These are phyloP conservation scores for Lagenidium giganteum DNA, from an alignment of 352 stramenopile genomes.

Conservation along the genomic window DNA sequence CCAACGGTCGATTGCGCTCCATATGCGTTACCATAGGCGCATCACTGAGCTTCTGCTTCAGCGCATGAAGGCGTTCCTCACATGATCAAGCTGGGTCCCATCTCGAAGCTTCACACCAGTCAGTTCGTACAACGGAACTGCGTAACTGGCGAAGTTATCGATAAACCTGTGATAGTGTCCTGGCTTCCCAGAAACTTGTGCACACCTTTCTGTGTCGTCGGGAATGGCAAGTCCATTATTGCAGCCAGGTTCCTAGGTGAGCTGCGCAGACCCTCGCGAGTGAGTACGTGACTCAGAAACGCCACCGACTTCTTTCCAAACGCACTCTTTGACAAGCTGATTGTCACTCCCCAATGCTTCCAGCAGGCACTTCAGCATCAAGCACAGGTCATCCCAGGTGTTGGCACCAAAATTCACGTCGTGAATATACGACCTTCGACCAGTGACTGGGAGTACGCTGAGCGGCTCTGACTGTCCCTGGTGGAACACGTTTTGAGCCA, in stretches of 20 bases:
- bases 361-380: constrained; percentile 5
- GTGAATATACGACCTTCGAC: constrained; percentile 21
- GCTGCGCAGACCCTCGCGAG: background rate
- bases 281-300: constrained; percentile 13
- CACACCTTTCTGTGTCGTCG: constrained; percentile 6
- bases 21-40: constrained; percentile 7
- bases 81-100: background rate
- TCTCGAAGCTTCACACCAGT: constrained; percentile 1
- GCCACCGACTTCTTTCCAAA: constrained; percentile 10
- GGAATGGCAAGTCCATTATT: constrained; percentile 6
- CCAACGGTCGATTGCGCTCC: background rate
- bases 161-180: constrained; percentile 12
- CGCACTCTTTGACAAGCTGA: constrained; percentile 22
- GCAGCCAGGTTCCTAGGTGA: constrained; percentile 1
- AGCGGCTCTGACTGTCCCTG: too few relatives aligned
- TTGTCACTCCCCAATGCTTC: constrained; percentile 16
- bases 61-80: constrained; percentile 1
- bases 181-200: constrained; percentile 14
- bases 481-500: too few relatives aligned
- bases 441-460: constrained; percentile 4
- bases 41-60: constrained; percentile 4
- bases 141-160: constrained; percentile 10
- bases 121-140: constrained; percentile 9
- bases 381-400: constrained; percentile 10
- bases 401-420: constrained; percentile 10